These are phyloP conservation scores for Mikania micrantha DNA, from an alignment of 129 eudicot species.

Conservation along the genomic window DNA sequence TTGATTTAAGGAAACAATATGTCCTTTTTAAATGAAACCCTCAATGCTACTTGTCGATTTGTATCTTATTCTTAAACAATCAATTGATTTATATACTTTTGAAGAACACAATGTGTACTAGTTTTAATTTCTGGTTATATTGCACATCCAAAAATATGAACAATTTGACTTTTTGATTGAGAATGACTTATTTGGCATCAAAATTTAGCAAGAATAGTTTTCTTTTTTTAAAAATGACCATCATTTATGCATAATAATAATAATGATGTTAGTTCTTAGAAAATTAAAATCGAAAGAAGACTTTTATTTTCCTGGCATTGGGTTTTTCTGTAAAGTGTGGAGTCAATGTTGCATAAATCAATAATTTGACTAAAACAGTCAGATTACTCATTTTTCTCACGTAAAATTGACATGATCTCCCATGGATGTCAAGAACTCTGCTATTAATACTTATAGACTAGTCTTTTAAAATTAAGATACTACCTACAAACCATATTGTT, in stretches of 20 bases:
- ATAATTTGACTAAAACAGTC: slow-evolving; percentile 1
- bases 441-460: neutral
- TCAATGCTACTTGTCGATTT: neutral
- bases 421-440: neutral
- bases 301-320: neutral
- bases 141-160: neutral
- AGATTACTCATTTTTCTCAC: neutral
- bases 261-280: neutral
- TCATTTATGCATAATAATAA: neutral
- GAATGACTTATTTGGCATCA: slow-evolving; percentile 1
- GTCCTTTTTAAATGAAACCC: neutral
- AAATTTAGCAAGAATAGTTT: slow-evolving; percentile 4
- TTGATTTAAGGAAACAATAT: neutral
- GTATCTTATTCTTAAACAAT: neutral
- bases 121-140: slow-evolving; percentile 4
- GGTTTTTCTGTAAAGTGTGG: neutral
- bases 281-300: neutral
- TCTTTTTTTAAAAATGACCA: neutral
- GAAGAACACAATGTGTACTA: neutral
- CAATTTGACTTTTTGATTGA: slow-evolving; percentile 13
- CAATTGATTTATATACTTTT: neutral
- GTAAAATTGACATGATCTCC: slow-evolving; percentile 1
- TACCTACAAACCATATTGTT: slow-evolving; percentile 23
- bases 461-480: neutral
- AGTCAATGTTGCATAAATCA: slow-evolving; percentile 13